Evolutionary conservation across 176 grass and related monocot species (phyloP).

Genomic region (Avena sativa): DNA sequence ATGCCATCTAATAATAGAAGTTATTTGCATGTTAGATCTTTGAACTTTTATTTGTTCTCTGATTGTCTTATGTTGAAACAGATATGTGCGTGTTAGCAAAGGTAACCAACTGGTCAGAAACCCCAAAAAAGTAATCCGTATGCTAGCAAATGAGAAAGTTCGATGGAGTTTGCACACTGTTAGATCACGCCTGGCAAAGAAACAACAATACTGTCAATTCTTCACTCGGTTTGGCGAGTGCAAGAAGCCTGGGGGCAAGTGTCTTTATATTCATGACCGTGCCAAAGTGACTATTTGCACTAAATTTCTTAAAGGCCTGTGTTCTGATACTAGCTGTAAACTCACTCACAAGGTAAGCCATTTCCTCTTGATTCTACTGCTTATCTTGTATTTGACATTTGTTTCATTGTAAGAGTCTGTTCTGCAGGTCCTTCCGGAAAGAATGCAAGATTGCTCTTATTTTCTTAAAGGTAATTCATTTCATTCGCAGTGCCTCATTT

Average conservation of each 20-base stretch:
- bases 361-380: conserved; percentile 51
- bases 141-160: conserved; percentile 96
- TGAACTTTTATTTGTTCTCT: conserved; percentile 19
- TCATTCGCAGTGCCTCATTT: conserved; percentile 31
- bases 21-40: neutral
- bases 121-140: conserved; percentile 85
- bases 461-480: conserved; percentile 79
- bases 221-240: conserved; percentile 90
- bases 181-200: conserved; percentile 77
- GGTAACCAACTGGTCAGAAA: conserved; percentile 94
- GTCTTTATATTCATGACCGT: conserved; percentile 83
- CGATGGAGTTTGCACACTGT: conserved; percentile 94
- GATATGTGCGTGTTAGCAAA: conserved; percentile 88
- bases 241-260: conserved; percentile 75
- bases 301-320: conserved; percentile 93
- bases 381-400: conserved; percentile 32
- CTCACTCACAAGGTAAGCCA: conserved; percentile 87
- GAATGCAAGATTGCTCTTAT: conserved; percentile 99
- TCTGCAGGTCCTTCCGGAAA: conserved; percentile 86
- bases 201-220: conserved; percentile 90
- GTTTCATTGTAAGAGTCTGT: conserved; percentile 49
- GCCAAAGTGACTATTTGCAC: conserved; percentile 97
- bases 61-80: conserved; percentile 45
- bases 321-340: conserved; percentile 82
- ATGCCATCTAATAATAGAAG: conserved; percentile 18